Evolutionary conservation across 2,329 filamentous ascomycete species (phyloP).

Genomic region (Sporothrix variecibatus): DNA sequence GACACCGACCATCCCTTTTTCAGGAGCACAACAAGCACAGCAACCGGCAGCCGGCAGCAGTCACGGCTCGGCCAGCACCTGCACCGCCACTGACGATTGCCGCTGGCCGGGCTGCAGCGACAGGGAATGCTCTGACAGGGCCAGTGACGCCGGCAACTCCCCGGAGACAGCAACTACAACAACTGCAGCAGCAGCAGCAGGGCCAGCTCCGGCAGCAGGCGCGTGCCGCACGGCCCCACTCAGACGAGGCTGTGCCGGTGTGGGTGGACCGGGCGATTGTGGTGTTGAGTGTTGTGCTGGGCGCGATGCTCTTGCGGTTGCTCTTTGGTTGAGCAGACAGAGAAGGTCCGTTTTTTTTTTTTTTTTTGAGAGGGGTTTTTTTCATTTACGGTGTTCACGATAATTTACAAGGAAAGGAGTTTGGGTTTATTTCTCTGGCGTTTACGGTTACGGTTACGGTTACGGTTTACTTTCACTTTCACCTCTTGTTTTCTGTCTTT

Average conservation of each 20-base stretch:
- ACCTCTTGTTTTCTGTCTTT: neutral
- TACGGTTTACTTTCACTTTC: neutral
- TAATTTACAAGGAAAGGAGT: neutral
- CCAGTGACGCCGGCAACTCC: constrained; percentile 32
- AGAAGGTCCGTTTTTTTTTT: neutral
- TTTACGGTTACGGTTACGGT: neutral
- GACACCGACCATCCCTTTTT: constrained; percentile 17
- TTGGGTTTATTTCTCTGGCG: neutral
- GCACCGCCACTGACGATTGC: constrained; percentile 30
- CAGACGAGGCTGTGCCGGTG: constrained; percentile 58
- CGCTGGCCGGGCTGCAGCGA: neutral
- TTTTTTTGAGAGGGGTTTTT: too few species aligned
- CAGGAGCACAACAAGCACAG: neutral
- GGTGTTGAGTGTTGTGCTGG: constrained; percentile 67
- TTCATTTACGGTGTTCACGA: neutral
- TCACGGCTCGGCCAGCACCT: constrained; percentile 35
- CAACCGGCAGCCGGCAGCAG: neutral
- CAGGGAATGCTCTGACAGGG: constrained; percentile 29
- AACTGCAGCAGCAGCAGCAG: neutral
- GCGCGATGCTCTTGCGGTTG: constrained; percentile 65
- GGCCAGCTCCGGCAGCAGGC: constrained; percentile 19
- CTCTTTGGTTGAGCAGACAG: constrained; percentile 1
- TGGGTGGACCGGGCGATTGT: constrained; percentile 85
- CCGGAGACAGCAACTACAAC: neutral
- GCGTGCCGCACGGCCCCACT: constrained; percentile 26